These are phyloP conservation scores for Setomelanomma holmii DNA, from an alignment of 2,329 filamentous ascomycete genomes.

Conservation along the genomic window DNA sequence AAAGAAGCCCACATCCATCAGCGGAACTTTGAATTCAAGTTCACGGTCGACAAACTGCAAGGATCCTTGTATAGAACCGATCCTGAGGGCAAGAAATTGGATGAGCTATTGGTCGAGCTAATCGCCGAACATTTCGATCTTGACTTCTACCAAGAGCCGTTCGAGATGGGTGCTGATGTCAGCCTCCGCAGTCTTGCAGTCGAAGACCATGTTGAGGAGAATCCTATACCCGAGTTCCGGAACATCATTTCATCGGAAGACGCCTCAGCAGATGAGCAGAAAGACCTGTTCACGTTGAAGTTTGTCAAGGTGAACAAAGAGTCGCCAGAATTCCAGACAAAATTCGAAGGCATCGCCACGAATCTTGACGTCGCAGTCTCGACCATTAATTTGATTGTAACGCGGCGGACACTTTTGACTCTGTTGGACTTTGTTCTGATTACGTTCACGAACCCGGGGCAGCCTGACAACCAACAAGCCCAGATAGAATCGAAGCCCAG, in stretches of 20 bases:
- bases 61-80: slow-evolving; percentile 91
- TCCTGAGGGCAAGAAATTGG: slow-evolving; percentile 74
- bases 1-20: slow-evolving; percentile 73
- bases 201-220: slow-evolving; percentile 91
- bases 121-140: slow-evolving; percentile 89
- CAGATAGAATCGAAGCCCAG: slow-evolving; percentile 40
- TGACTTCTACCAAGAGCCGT: slow-evolving; percentile 85
- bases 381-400: slow-evolving; percentile 95
- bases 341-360: slow-evolving; percentile 91
- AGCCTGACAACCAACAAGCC: slow-evolving; percentile 50
- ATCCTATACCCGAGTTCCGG: slow-evolving; percentile 88
- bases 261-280: slow-evolving; percentile 71
- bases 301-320: slow-evolving; percentile 88
- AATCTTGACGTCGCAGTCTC: slow-evolving; percentile 91
- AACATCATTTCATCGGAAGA: slow-evolving; percentile 95
- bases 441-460: slow-evolving; percentile 78
- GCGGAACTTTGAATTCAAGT: slow-evolving; percentile 93
- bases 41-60: slow-evolving; percentile 91
- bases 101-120: slow-evolving; percentile 86
- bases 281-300: slow-evolving; percentile 84
- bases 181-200: slow-evolving; percentile 85
- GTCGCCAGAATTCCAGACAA: slow-evolving; percentile 90
- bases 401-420: slow-evolving; percentile 88
- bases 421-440: slow-evolving; percentile 91
- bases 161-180: slow-evolving; percentile 92